Base-by-base conservation (phyloP, 352 stramenopile species). In the Phytophthora foliorum region DNA sequence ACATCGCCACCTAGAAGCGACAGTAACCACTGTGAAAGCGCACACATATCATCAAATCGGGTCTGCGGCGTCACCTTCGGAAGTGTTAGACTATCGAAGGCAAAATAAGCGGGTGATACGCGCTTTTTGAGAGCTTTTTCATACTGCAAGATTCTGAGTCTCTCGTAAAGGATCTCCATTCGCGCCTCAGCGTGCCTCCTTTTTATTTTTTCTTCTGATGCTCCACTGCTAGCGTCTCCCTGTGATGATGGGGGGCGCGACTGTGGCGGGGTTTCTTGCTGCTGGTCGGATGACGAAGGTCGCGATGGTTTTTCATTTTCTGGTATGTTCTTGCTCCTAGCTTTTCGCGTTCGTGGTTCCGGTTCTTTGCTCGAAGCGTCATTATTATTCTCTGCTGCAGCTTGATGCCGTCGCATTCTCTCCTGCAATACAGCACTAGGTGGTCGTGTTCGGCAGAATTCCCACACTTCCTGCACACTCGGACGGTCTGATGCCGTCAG, bases 151-250 rank as follows among this genome's bases (percentile, higher is more conserved):
- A 95, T 69, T 50, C 72, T 82, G 13, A 95, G 65, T 2, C 72
- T 81, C n/a, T 94, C 88, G 36, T 89, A 91, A 48, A 93, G 54
- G 10, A 89, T 24, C 46, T 95, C 88, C 82, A 92, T 94, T 7
- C 69, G 67, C 17, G 57, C 57, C 21, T 86, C 74, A 2, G 74
- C 70, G 11, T 81, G 73, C 52, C 74, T 81, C 8, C 62, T 63
- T 36, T 50, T 68, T 8, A 74, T 49, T 2, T 63, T 49, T 51
- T 84, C 80, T 24, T 82, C 60, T 16, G 36, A 66, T 46, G 25
- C 6, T 4, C 17, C 36, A 34, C 10, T 58, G 14, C 19, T 49
- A 32, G 31, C 13, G 59, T 65, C 60, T 22, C 57, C 55, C 29
- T 84, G 68, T 8, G 78, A 79, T 9, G 78, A 88, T 4, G 63